A percentile compares a stretch with the other conserved stretches of the same genome.
Evolutionary conservation across 176 grass and related monocot genomes (phyloP).

Genomic region (Miscanthus lutarioriparius): DNA sequence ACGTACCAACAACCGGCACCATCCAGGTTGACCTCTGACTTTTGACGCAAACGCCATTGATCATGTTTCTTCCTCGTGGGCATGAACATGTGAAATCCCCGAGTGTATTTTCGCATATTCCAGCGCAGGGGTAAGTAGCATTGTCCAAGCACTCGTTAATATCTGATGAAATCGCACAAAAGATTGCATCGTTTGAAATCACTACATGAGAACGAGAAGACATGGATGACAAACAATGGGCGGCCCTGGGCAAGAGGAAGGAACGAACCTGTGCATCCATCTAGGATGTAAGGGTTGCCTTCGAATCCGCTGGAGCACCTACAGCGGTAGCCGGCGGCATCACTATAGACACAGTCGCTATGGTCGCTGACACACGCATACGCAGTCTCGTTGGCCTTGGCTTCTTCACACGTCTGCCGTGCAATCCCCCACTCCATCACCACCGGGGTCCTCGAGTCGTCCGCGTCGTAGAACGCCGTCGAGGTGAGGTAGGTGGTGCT

Average conservation of each 20-base stretch:
- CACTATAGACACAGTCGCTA: not conserved
- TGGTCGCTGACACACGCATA: not conserved
- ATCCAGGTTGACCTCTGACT: conserved; percentile 5
- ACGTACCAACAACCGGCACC: not conserved
- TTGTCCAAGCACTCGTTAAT: not conserved
- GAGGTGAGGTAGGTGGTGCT: not conserved
- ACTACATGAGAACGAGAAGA: no score
- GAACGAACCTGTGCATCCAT: not conserved
- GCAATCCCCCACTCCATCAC: not conserved
- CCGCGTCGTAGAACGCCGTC: not conserved
- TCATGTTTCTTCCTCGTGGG: not conserved
- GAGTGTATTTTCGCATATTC: not conserved
- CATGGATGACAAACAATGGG: not conserved
- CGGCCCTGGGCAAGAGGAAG: not conserved
- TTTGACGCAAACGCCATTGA: not conserved
- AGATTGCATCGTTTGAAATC: not conserved
- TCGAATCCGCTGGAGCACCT: not conserved
- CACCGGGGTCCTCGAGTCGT: not conserved
- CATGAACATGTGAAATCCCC: not conserved
- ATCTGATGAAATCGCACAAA: not conserved
- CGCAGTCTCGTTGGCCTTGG: not conserved
- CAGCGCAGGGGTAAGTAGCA: not conserved
- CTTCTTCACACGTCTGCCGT: not conserved
- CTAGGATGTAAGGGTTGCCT: not conserved
- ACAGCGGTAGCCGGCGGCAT: not conserved